Percentiles rank a stretch among this genome's conserved stretches.
These are phyloP conservation scores for Didymellaceae sp. DNA, from an alignment of 2,329 filamentous ascomycete species.

Conservation along the genomic window DNA sequence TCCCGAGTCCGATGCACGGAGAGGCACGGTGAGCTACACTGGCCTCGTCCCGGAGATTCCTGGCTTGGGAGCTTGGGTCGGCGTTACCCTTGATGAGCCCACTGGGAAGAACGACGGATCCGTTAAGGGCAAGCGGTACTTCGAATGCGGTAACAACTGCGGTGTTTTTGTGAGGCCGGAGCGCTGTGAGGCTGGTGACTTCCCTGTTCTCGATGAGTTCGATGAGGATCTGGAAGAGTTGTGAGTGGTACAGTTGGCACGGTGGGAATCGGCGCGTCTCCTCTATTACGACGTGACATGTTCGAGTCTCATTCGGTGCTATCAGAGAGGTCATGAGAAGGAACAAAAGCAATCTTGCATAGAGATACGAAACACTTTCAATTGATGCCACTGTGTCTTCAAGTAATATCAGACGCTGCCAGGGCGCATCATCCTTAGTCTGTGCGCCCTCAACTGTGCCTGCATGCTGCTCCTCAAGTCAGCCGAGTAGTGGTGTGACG, in stretches of 20 bases:
- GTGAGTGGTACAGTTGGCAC: constrained; percentile 1
- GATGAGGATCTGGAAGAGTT: constrained; percentile 73
- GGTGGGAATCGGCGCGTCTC: no score
- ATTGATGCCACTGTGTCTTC: no score
- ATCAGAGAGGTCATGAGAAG: no score
- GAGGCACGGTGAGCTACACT: constrained; percentile 74
- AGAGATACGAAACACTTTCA: no score
- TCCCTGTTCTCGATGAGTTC: constrained; percentile 58
- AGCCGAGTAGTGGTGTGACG: no score
- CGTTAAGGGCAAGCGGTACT: constrained; percentile 71
- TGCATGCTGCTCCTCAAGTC: no score
- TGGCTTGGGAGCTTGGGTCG: constrained; percentile 70
- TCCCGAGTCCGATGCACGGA: constrained; percentile 69
- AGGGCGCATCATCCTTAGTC: no score
- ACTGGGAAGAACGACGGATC: constrained; percentile 84
- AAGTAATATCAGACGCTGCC: no score
- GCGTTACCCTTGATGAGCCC: constrained; percentile 76
- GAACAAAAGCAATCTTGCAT: no score
- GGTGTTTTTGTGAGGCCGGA: constrained; percentile 82
- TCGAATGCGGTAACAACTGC: constrained; percentile 71
- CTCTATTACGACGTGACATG: no score
- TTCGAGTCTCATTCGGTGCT: no score
- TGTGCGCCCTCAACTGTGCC: no score
- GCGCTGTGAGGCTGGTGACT: constrained; percentile 78
- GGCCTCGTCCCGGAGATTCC: constrained; percentile 78